Evolutionary conservation across 179 eudicot genomes (phyloP).

Genomic region (Silene coronaria): DNA sequence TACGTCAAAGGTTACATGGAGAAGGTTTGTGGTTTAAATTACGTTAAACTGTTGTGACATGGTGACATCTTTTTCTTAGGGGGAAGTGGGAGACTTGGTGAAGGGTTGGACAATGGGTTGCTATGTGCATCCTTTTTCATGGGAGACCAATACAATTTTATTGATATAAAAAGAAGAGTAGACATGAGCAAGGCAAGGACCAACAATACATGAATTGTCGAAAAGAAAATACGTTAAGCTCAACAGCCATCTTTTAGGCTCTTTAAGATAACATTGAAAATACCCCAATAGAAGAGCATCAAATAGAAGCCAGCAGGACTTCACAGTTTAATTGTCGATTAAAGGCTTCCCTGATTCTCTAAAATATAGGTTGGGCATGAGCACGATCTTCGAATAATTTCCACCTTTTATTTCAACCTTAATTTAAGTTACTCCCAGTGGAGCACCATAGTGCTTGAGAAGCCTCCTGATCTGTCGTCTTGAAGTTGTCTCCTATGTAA

Average conservation of each 20-base stretch:
- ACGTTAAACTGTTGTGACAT: not conserved
- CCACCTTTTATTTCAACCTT: no score
- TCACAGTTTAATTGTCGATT: not conserved
- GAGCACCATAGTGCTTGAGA: not conserved
- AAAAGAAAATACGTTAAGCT: no score
- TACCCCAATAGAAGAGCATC: not conserved
- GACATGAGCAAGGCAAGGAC: no score
- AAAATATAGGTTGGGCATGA: not conserved
- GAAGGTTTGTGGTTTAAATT: conserved; percentile 41
- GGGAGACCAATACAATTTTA: no score
- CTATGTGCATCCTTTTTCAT: not conserved
- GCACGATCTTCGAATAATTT: no score
- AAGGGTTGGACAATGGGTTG: not conserved
- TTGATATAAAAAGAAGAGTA: no score
- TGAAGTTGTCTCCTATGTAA: not conserved
- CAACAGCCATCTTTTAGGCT: no score
- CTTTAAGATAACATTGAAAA: no score
- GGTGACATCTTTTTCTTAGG: not conserved
- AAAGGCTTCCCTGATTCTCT: not conserved
- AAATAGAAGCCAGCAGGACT: not conserved
- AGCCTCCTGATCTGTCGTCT: not conserved
- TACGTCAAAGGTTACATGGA: conserved; percentile 48
- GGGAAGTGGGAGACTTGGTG: not conserved
- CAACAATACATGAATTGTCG: no score
- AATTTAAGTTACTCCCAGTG: not conserved